Percentiles rank a stretch among this genome's conserved stretches.
phyloP scores from a whole-genome alignment of 2,329 filamentous ascomycete genomes.

The Penicillium sclerotigenum region DNA sequence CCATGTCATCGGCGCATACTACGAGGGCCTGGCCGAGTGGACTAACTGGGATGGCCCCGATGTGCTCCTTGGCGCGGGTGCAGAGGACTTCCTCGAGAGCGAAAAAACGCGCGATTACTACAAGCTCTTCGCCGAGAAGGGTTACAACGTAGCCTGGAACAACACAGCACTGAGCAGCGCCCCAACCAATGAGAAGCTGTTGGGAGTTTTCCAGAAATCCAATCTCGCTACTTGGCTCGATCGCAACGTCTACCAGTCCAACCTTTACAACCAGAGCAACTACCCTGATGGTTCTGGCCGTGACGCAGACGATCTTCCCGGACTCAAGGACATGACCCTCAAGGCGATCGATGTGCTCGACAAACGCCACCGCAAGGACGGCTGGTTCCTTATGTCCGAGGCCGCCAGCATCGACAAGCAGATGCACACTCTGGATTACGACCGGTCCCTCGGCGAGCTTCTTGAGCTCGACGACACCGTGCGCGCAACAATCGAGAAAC shows the following conservation, averaged over 20 bases:
- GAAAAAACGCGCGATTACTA: slow-evolving; percentile 62
- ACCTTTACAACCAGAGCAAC: slow-evolving; percentile 64
- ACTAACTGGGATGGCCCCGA: slow-evolving; percentile 70
- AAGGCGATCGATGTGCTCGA: slow-evolving; percentile 81
- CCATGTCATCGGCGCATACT: slow-evolving; percentile 69
- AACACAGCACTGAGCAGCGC: slow-evolving; percentile 65
- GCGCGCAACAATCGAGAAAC: slow-evolving; percentile 68
- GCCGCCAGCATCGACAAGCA: slow-evolving; percentile 84
- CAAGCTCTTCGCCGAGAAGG: slow-evolving; percentile 65
- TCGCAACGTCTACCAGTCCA: slow-evolving; percentile 73
- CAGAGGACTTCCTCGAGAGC: slow-evolving; percentile 72
- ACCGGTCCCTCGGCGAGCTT: slow-evolving; percentile 78
- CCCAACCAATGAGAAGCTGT: slow-evolving; percentile 59
- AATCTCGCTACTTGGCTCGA: slow-evolving; percentile 84
- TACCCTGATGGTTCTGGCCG: slow-evolving; percentile 63
- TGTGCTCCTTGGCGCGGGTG: slow-evolving; percentile 78
- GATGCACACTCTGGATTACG: slow-evolving; percentile 83
- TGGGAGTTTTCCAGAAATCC: slow-evolving; percentile 73
- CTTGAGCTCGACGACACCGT: slow-evolving; percentile 83
- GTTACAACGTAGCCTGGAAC: slow-evolving; percentile 70
- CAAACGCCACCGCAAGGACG: slow-evolving; percentile 61
- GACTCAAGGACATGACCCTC: slow-evolving; percentile 84
- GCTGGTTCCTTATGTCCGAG: slow-evolving; percentile 86
- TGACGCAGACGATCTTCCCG: slow-evolving; percentile 71
- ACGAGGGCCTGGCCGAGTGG: slow-evolving; percentile 75